A percentile compares a stretch with the other conserved stretches of the same genome.
These are phyloP conservation scores for Septoria petroselini DNA, from an alignment of 2,329 filamentous ascomycete species.

Conservation along the genomic window DNA sequence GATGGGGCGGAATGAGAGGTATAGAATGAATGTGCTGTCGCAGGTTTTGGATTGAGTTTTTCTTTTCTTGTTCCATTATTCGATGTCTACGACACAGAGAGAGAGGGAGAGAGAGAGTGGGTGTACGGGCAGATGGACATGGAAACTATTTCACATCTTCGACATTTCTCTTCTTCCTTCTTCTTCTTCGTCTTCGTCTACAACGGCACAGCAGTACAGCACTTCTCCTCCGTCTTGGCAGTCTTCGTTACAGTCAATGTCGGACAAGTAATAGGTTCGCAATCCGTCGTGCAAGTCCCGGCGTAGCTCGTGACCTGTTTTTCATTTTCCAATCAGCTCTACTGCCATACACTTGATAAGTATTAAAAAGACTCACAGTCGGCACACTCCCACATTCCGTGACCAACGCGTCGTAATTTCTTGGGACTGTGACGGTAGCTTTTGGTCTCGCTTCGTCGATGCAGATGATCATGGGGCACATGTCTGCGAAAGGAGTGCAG, in stretches of 20 bases:
- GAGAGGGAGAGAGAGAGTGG: no score
- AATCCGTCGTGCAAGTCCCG: slow-evolving; percentile 15
- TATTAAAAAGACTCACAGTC: slow-evolving; percentile 6
- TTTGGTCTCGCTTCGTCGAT: slow-evolving; percentile 5
- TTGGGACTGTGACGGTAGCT: slow-evolving; percentile 12
- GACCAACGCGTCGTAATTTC: slow-evolving; percentile 7
- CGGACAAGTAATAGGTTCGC: slow-evolving; percentile 18
- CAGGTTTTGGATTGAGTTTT: slow-evolving; percentile 2
- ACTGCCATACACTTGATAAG: not conserved
- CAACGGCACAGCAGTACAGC: slow-evolving; percentile 9
- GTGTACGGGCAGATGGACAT: no score
- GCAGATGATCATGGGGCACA: slow-evolving; percentile 16
- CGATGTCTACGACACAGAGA: no score
- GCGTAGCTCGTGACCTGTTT: slow-evolving; percentile 5
- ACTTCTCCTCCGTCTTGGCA: slow-evolving; percentile 4
- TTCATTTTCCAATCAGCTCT: not conserved
- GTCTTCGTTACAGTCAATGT: slow-evolving; percentile 16
- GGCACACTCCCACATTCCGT: slow-evolving; percentile 9
- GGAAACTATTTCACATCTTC: no score
- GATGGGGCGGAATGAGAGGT: slow-evolving; percentile 38
- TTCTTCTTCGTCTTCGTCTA: not conserved
- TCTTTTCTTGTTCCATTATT: no score
- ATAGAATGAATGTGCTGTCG: slow-evolving; percentile 24
- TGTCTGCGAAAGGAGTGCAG: slow-evolving; percentile 13
- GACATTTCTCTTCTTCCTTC: no score